Percentiles rank a stretch among this genome's conserved stretches.
Conservation (phyloP, 768 basidiomycete genomes). For the Leccinum longicurvipes region DNA sequence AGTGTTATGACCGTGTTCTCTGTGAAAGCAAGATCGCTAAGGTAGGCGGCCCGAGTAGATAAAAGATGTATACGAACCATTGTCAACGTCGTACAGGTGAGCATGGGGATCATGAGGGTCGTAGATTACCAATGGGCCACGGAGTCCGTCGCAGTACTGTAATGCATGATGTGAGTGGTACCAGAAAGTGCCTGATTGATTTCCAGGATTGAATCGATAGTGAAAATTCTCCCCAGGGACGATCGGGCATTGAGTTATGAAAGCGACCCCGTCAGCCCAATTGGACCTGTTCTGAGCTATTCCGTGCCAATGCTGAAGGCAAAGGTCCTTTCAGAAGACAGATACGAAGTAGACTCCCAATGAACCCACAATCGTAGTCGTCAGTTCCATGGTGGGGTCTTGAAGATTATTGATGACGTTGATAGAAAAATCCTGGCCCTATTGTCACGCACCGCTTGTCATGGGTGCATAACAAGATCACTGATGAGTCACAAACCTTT, state of each 20-base stretch:
- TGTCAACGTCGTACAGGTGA: constrained; percentile 43
- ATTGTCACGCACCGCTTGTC: constrained; percentile 7
- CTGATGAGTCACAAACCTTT: constrained; percentile 31
- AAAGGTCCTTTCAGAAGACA: not conserved
- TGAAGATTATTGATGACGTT: constrained; percentile 35
- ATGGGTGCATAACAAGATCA: not conserved
- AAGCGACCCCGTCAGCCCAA: constrained; percentile 39
- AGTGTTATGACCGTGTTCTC: constrained; percentile 43
- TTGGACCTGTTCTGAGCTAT: constrained; percentile 33
- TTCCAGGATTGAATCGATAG: constrained; percentile 38
- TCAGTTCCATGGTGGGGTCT: constrained; percentile 32
- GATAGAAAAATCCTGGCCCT: constrained; percentile 35
- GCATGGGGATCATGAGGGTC: constrained; percentile 43
- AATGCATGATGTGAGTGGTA: constrained; percentile 41
- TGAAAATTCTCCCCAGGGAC: constrained; percentile 35
- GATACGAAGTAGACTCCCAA: not conserved
- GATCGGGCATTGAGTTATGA: constrained; percentile 47
- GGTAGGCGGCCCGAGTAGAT: not conserved
- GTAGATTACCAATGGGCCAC: constrained; percentile 43
- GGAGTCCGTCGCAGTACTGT: constrained; percentile 42
- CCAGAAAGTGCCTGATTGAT: constrained; percentile 48
- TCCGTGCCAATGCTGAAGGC: constrained; percentile 34
- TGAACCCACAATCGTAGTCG: constrained; percentile 36
- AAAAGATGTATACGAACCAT: constrained; percentile 32
- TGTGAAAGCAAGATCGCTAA: constrained; percentile 12